A percentile compares a stretch with the other conserved stretches of the same genome.
phyloP scores from a whole-genome alignment of 1,139 yeast genomes.

The Candida glucosophila region DNA sequence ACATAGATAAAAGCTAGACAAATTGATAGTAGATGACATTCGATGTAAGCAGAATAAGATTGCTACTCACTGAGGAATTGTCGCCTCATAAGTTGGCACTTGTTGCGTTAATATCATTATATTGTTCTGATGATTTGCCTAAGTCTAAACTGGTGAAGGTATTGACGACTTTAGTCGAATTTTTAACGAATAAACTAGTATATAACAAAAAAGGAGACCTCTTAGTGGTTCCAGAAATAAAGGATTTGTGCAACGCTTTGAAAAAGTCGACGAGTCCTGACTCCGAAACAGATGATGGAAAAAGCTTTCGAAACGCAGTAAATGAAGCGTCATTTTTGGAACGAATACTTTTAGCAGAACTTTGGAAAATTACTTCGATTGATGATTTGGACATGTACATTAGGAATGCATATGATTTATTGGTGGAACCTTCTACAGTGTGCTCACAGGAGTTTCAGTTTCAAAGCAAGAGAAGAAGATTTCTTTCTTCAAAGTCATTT shows the following conservation, averaged over 20 bases:
- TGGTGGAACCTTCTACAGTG: slow-evolving; percentile 7
- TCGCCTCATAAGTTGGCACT: slow-evolving; percentile 29
- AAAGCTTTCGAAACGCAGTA: slow-evolving; percentile 6
- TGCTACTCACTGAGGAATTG: slow-evolving; percentile 23
- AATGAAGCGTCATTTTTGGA: slow-evolving; percentile 7
- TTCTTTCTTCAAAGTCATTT: slow-evolving; percentile 24
- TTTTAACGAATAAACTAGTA: slow-evolving; percentile 19
- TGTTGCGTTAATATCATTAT: slow-evolving; percentile 14
- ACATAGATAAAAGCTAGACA: no score
- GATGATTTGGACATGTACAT: slow-evolving; percentile 23
- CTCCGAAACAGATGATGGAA: slow-evolving; percentile 1
- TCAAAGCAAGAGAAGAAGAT: slow-evolving; percentile 4
- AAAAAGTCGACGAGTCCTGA: slow-evolving; percentile 3
- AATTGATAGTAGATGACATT: slow-evolving; percentile 4
- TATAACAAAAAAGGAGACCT: slow-evolving; percentile 14
- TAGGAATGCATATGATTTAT: slow-evolving; percentile 6
- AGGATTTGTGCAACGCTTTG: slow-evolving; percentile 15
- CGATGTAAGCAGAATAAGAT: slow-evolving; percentile 5
- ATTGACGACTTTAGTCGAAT: slow-evolving; percentile 12
- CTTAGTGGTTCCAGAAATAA: slow-evolving; percentile 19
- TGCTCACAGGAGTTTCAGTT: slow-evolving; percentile 2
- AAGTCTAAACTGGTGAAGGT: slow-evolving; percentile 6
- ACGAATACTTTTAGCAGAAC: slow-evolving; percentile 7
- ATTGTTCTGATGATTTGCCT: slow-evolving; percentile 12
- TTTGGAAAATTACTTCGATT: slow-evolving; percentile 29